Percentiles rank a stretch among this genome's conserved stretches.
These are phyloP conservation scores for Nakazawaea peltata DNA, from an alignment of 805 yeast genomes.

Conservation along the genomic window DNA sequence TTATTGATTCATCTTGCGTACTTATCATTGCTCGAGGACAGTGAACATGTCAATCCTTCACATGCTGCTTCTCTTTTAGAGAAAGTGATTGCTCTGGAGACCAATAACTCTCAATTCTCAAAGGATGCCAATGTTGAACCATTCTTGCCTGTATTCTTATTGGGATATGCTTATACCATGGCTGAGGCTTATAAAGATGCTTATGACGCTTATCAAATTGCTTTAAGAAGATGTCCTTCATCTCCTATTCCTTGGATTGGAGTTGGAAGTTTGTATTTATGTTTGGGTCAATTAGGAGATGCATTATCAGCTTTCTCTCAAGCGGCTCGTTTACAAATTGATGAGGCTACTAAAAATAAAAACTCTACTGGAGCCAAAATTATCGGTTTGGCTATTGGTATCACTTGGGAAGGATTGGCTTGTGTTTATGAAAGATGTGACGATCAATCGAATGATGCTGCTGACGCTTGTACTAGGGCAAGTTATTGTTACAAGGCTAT, in stretches of 20 bases:
- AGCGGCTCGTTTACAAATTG: conserved; percentile 45
- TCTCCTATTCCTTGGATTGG: conserved; percentile 62
- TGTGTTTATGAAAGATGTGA: conserved; percentile 60
- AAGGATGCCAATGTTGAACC: conserved; percentile 29
- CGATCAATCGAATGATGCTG: conserved; percentile 50
- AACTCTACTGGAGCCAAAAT: conserved; percentile 15
- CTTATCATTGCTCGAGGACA: conserved; percentile 30
- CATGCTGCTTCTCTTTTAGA: conserved; percentile 28
- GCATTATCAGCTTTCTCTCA: conserved; percentile 63
- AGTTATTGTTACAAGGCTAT: conserved; percentile 39
- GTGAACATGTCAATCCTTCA: conserved; percentile 23
- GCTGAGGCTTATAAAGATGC: conserved; percentile 40
- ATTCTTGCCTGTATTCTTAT: conserved; percentile 49
- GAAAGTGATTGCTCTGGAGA: conserved; percentile 22
- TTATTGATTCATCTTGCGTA: conserved; percentile 42
- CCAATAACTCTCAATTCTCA: conserved; percentile 8
- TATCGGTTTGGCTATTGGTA: conserved; percentile 30
- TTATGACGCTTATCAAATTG: conserved; percentile 47
- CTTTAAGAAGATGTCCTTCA: conserved; percentile 42
- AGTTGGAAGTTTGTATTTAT: conserved; percentile 52
- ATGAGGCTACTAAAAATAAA: conserved; percentile 25
- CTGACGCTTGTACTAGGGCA: conserved; percentile 49
- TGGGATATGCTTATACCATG: conserved; percentile 44
- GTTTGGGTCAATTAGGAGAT: conserved; percentile 53
- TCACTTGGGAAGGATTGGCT: conserved; percentile 59